A percentile compares a stretch with the other conserved stretches of the same genome.
Conservation (phyloP, 345 rosid genomes). For the Cardiospermum halicacabum region DNA sequence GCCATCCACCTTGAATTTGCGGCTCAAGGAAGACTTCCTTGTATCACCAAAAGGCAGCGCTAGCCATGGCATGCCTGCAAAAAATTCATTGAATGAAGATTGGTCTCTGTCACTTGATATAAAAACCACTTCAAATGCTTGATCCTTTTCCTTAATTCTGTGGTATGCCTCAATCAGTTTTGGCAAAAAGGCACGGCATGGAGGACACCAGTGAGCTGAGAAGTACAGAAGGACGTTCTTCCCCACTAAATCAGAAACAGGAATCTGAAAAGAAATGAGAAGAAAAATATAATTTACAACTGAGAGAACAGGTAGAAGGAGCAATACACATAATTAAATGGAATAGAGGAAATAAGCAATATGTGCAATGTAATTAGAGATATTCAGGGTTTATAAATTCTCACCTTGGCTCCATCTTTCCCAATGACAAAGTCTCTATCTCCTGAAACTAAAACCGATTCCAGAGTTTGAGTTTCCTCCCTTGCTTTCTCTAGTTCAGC, state of each 20-base stretch:
- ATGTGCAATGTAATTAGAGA: background rate
- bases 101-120: constrained; percentile 57
- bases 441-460: constrained; percentile 53
- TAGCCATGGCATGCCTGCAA: constrained; percentile 61
- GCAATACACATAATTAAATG: background rate
- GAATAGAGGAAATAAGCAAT: background rate
- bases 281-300: background rate
- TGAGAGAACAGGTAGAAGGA: background rate
- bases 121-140: constrained; percentile 52
- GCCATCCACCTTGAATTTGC: constrained; percentile 45
- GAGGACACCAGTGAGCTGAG: constrained; percentile 72
- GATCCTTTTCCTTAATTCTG: constrained; percentile 47
- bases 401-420: constrained; percentile 48
- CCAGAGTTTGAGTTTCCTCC: constrained; percentile 50
- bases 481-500: constrained; percentile 46
- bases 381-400: background rate
- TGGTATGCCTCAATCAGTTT: constrained; percentile 53
- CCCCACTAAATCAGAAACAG: constrained; percentile 51
- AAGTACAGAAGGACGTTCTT: constrained; percentile 66
- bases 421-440: constrained; percentile 58
- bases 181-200: constrained; percentile 58
- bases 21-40: constrained; percentile 39
- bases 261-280: constrained; percentile 31
- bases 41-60: constrained; percentile 65
- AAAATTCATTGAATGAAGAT: constrained; percentile 43